Conservation (phyloP, 257 asterid genomes). For the Pogostemon cablin region DNA sequence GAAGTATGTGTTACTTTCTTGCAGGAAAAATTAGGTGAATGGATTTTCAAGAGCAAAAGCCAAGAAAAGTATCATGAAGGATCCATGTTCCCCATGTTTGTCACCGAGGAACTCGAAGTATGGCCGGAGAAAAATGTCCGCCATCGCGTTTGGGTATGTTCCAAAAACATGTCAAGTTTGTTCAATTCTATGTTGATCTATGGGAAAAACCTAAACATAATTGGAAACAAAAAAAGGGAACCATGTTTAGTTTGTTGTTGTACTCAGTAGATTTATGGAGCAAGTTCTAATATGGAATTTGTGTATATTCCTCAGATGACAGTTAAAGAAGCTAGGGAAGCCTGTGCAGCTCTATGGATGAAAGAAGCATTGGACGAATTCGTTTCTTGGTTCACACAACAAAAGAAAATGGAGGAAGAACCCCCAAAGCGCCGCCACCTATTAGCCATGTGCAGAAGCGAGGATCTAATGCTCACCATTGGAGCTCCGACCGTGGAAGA, state of each 20-base stretch:
- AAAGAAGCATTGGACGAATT: constrained; percentile 79
- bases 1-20: constrained; percentile 8
- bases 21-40: constrained; percentile 76
- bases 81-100: constrained; percentile 75
- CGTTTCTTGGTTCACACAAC: constrained; percentile 40
- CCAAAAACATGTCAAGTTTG: background rate
- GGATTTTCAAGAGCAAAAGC: constrained; percentile 95
- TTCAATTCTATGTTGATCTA: constrained; percentile 7
- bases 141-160: constrained; percentile 77
- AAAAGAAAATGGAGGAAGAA: constrained; percentile 37
- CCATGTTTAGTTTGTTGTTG: background rate
- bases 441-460: constrained; percentile 44
- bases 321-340: constrained; percentile 70
- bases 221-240: background rate
- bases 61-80: constrained; percentile 83
- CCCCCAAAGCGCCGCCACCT: constrained; percentile 27
- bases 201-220: background rate
- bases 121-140: constrained; percentile 96
- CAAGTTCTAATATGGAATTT: constrained; percentile 33
- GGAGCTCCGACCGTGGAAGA: constrained; percentile 47
- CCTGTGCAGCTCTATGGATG: constrained; percentile 81
- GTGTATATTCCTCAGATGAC: constrained; percentile 53
- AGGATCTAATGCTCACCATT: constrained; percentile 42
- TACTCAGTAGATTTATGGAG: background rate
- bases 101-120: constrained; percentile 72